phyloP scores from a whole-genome alignment of 148 eudicot species.

The Rhododendron ovatum region DNA sequence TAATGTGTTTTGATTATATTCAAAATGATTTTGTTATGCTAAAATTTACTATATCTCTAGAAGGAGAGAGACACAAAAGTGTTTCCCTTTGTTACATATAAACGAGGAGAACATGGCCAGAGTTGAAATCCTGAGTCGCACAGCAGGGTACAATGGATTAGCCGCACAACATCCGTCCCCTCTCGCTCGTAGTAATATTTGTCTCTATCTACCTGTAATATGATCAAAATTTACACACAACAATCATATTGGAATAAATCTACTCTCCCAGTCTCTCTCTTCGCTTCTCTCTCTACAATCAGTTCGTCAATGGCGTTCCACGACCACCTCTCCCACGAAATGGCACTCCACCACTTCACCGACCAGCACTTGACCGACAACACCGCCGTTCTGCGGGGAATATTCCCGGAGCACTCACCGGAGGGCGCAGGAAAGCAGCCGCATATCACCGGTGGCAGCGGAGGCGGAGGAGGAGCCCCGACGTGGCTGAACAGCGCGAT shows the following conservation, averaged over 20 bases:
- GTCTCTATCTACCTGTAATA: constrained; percentile 5
- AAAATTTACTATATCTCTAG: too few species aligned
- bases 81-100: too few species aligned
- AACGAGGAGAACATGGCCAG: too few species aligned
- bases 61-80: too few species aligned
- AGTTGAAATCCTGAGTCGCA: background rate
- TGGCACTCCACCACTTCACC: constrained; percentile 30
- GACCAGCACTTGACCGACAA: constrained; percentile 20
- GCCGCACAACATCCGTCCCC: background rate
- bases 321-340: constrained; percentile 26
- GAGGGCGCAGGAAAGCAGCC: background rate
- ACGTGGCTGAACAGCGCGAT: constrained; percentile 50
- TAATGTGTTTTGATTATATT: too few species aligned
- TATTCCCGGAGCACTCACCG: constrained; percentile 15
- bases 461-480: constrained; percentile 13
- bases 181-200: background rate
- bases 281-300: constrained; percentile 12
- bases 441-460: background rate
- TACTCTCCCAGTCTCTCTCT: constrained; percentile 6
- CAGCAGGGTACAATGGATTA: background rate
- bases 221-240: background rate
- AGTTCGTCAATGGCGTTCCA: constrained; percentile 26
- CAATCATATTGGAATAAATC: constrained; percentile 11
- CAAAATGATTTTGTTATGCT: too few species aligned
- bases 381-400: constrained; percentile 3